Evolutionary conservation across 192 early-diverging fungal genomes (phyloP), one percentile per base, ranked within the genome.

Genomic region (Entomortierella parvispora): DNA sequence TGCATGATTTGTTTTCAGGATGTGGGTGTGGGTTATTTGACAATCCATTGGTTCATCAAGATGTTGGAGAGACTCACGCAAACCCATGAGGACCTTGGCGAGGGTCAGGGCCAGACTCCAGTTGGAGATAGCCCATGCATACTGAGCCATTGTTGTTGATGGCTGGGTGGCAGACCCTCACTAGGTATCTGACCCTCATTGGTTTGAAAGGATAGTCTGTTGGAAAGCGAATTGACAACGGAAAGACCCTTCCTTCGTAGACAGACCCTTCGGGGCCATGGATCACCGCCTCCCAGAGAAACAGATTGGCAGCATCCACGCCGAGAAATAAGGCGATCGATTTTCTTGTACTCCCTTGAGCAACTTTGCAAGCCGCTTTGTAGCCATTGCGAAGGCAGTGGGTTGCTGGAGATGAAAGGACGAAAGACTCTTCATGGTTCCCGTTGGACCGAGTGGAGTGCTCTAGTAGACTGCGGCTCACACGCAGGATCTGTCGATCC

Each of bases 51-150:
- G 59, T 1, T 34, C 59, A 22, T 48, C 28, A 7, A 10, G 17
- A 48, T 29, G 0, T 14, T 25, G 45, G 32, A 47, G 45, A 9
- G 44, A n/a, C 31, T 20, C 29, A n/a, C 59, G 43, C 25, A 48
- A 31, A 14, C 44, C 45, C 59, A 31, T 15, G 9, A 61, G 29
- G 2, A 61, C 22, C 2, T 10, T 49, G 9, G 12, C n/a, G 4
- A 61, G 4, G 23, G 18, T 61, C 25, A 26, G 20, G 4, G 18
- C 29, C 7, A 45, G 59, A 11, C 59, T 48, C 59, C 59, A 61
- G 4, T 33, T 18, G 3, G 6, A 90, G 62, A 43, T 89, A 84
- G 58, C 86, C 42, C 1, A 45, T 26, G 31, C 56, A 57, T 2
- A 22, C 25, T 25, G 64, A n/a, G n/a, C 62, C 62, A 25, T 44